Conservation (phyloP, 257 asterid genomes). For the Phtheirospermum japonicum region DNA sequence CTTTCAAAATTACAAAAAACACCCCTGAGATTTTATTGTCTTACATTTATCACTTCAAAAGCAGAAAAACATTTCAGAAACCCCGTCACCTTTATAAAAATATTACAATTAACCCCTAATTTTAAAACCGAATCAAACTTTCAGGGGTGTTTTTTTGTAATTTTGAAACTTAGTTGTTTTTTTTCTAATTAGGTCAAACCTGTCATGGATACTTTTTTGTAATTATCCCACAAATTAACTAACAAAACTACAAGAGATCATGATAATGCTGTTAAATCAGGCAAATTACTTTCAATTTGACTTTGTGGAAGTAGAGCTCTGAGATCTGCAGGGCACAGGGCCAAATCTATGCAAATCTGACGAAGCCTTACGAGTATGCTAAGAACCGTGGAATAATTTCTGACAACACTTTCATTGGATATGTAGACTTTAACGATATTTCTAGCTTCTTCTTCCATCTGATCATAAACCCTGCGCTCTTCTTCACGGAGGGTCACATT, state of each 20-base stretch:
- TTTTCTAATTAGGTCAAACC: no score
- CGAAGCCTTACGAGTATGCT: slow-evolving; percentile 78
- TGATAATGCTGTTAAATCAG: slow-evolving; percentile 27
- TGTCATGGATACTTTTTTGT: not conserved
- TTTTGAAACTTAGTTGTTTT: no score
- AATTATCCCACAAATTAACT: no score
- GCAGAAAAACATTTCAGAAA: no score
- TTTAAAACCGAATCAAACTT: not conserved
- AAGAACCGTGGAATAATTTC: slow-evolving; percentile 56
- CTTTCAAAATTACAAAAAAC: not conserved
- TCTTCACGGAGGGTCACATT: slow-evolving; percentile 59
- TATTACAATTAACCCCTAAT: no score
- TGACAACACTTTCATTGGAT: slow-evolving; percentile 35
- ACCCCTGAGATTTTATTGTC: no score
- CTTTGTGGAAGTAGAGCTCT: slow-evolving; percentile 54
- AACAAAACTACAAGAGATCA: not conserved
- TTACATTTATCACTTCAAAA: no score
- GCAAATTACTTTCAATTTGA: slow-evolving; percentile 67
- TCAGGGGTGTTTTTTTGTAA: not conserved
- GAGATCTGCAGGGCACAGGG: slow-evolving; percentile 50
- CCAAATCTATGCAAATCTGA: slow-evolving; percentile 54
- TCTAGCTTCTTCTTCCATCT: slow-evolving; percentile 72
- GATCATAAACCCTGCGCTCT: slow-evolving; percentile 75
- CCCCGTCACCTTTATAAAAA: no score
- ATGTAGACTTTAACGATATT: slow-evolving; percentile 46